These are phyloP conservation scores for Thozetella sp. DNA, from an alignment of 495 filamentous ascomycete genomes.

Conservation along the genomic window DNA sequence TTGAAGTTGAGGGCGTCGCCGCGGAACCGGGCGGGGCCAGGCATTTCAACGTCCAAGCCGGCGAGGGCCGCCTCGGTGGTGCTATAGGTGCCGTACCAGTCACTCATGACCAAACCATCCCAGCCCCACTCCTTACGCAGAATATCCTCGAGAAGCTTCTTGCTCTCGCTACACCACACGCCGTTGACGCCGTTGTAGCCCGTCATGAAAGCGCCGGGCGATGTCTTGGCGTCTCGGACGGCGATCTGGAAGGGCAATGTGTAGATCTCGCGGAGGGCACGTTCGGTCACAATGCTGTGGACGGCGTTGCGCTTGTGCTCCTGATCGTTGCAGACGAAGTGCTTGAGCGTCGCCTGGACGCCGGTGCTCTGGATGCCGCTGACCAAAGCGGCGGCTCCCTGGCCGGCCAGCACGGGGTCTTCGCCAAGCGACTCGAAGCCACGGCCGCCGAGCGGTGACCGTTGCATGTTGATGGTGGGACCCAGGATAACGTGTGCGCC, in stretches of 20 bases:
- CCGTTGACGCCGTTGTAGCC: slow-evolving; percentile 79
- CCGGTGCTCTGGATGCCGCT: slow-evolving; percentile 73
- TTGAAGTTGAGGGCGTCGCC: slow-evolving; percentile 62
- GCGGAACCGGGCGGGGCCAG: slow-evolving; percentile 67
- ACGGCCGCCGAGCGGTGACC: slow-evolving; percentile 74
- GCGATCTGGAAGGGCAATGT: slow-evolving; percentile 74
- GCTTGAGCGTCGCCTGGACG: slow-evolving; percentile 74
- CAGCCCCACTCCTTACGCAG: slow-evolving; percentile 73
- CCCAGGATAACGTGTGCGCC: slow-evolving; percentile 72
- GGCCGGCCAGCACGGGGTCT: slow-evolving; percentile 72
- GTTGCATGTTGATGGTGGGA: slow-evolving; percentile 78
- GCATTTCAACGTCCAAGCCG: slow-evolving; percentile 77
- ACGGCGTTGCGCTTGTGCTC: slow-evolving; percentile 73
- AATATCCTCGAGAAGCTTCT: slow-evolving; percentile 61
- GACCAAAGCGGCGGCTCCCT: slow-evolving; percentile 64
- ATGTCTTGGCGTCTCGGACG: slow-evolving; percentile 57
- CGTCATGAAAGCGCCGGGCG: slow-evolving; percentile 70
- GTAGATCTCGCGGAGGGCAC: slow-evolving; percentile 79
- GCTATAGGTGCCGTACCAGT: slow-evolving; percentile 75
- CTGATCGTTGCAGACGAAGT: slow-evolving; percentile 83
- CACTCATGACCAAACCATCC: slow-evolving; percentile 70
- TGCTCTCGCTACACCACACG: slow-evolving; percentile 67
- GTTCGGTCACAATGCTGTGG: slow-evolving; percentile 64
- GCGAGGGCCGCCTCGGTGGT: slow-evolving; percentile 68
- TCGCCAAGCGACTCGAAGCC: slow-evolving; percentile 78